These are phyloP conservation scores for Suillus plorans DNA, from an alignment of 768 basidiomycete species.

Conservation along the genomic window DNA sequence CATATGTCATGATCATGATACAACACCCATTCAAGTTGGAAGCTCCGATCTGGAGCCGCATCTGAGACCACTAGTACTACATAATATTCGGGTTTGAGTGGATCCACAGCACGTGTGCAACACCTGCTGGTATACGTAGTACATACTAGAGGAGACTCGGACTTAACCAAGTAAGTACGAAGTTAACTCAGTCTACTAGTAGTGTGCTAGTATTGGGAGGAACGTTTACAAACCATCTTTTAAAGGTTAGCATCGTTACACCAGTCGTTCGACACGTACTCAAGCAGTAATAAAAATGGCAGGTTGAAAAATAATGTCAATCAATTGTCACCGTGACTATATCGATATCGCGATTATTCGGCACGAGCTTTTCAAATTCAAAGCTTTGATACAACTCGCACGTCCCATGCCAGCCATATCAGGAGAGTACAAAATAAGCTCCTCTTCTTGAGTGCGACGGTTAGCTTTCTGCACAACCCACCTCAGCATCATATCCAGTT, in stretches of 20 bases:
- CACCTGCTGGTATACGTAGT: too few relatives aligned
- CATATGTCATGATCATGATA: too few relatives aligned
- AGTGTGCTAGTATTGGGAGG: not conserved
- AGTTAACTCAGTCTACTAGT: not conserved
- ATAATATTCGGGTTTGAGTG: too few relatives aligned
- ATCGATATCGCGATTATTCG: not conserved
- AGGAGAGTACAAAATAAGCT: not conserved
- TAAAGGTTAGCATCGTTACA: not conserved
- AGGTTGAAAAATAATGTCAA: not conserved
- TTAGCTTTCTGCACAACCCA: not conserved
- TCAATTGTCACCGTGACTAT: not conserved
- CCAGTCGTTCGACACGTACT: not conserved
- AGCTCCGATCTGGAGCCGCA: too few relatives aligned
- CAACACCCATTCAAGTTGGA: too few relatives aligned
- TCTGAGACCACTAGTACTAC: too few relatives aligned
- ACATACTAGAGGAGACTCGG: not conserved
- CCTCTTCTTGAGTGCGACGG: not conserved
- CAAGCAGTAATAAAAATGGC: not conserved
- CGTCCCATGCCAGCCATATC: not conserved
- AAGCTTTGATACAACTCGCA: too few relatives aligned
- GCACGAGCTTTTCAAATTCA: not conserved
- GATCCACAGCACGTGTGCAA: too few relatives aligned
- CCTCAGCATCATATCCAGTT: not conserved
- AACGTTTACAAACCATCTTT: not conserved
- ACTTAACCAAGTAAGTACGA: not conserved